Base-by-base conservation (phyloP, 345 rosid species). In the Theobroma cacao region DNA sequence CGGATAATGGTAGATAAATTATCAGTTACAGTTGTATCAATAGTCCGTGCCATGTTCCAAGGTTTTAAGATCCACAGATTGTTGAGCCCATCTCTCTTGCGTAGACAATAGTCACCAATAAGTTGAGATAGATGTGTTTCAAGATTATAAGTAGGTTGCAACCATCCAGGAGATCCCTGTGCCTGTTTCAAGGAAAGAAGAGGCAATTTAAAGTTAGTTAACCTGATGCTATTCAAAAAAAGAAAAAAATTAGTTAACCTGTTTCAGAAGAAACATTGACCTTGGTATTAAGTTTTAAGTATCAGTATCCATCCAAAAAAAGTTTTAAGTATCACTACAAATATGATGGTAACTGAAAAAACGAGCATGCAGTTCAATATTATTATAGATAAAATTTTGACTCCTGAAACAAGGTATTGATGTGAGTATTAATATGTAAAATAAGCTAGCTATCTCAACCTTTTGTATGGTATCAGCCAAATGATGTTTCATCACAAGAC, bases 401-500 rank as follows among this genome's bases (percentile, higher is more conserved):
- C 28, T 40, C 17, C 28, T 80, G 60, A 50, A 73, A 75, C 31
- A 52, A 36, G n/a, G 47, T 31, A 53, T 48, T 47, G 41, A 70
- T 58, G 33, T 8, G 70, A 79, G 26, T 41, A 72, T 56, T 33
- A 47, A 41, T 28, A 38, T 1, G 8, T 31, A 59, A 61, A 75
- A 33, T 48, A 26, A 63, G 65, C 52, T 68, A 3, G 55, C 63
- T 62, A 9, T 63, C 56, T 75, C 66, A 64, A 93, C 98, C 97
- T 82, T 90, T 82, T 91, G 95, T 82, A 93, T 79, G 66, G 98
- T 95, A 81, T 91, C 96, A 2, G 98, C 99, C 85, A 95, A 88
- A 93, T 93, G 97, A 87, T 95, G 99, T 85, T 95, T 95, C 99
- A 95, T 95, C 79, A 93, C 99, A 78, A 95, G 82, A 81, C 96